Evolutionary conservation across 1,284 basidiomycete species (phyloP).

Genomic region (Malassezia obtusa): DNA sequence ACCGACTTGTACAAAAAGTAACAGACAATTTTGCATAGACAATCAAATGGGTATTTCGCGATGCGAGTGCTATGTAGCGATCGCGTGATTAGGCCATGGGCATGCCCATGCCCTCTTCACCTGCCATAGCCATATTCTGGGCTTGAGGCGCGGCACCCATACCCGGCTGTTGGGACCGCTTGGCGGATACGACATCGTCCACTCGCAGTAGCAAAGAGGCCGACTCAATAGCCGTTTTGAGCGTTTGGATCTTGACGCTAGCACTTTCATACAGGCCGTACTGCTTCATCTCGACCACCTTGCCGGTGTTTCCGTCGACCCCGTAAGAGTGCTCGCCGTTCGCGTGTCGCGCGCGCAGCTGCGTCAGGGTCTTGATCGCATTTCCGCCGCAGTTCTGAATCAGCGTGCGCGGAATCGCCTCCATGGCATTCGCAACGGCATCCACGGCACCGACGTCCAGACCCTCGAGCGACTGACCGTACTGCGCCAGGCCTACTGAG

Average conservation of each 20-base stretch:
- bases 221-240: slow-evolving; percentile 95
- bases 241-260: slow-evolving; percentile 91
- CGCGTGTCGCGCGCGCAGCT: slow-evolving; percentile 79
- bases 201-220: slow-evolving; percentile 84
- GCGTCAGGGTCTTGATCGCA: slow-evolving; percentile 81
- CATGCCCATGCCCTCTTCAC: slow-evolving; percentile 11
- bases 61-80: background rate
- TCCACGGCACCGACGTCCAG: slow-evolving; percentile 82
- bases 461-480: slow-evolving; percentile 58
- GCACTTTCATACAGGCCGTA: slow-evolving; percentile 91
- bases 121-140: slow-evolving; percentile 16
- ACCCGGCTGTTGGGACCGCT: slow-evolving; percentile 3
- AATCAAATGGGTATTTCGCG: background rate
- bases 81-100: background rate
- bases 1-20: background rate
- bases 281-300: slow-evolving; percentile 85
- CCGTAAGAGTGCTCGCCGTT: slow-evolving; percentile 83
- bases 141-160: slow-evolving; percentile 1
- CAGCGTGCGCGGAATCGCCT: slow-evolving; percentile 89
- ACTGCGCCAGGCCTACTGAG: slow-evolving; percentile 74
- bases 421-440: slow-evolving; percentile 89
- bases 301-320: slow-evolving; percentile 87
- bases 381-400: slow-evolving; percentile 95
- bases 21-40: background rate
- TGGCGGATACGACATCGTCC: slow-evolving; percentile 86